Conservation (phyloP, 169 alveolate species). For the Cyclospora cayetanensis region DNA sequence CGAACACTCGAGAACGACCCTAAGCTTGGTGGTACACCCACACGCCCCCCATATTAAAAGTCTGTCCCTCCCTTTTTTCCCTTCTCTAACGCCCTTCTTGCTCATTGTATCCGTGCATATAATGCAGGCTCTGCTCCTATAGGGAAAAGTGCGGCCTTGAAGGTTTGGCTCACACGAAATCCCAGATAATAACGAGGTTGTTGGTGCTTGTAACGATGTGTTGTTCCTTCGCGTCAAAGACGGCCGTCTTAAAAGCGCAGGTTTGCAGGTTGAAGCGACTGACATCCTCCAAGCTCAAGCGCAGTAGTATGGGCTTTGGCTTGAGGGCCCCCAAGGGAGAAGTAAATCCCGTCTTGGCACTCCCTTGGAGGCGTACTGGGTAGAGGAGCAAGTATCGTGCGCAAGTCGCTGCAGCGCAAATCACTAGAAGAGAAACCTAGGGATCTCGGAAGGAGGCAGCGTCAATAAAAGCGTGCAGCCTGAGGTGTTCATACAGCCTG, state of each 20-base stretch:
- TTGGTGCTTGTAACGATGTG: conserved; percentile 61
- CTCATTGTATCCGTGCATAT: too few relatives aligned
- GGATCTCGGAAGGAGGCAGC: too few relatives aligned
- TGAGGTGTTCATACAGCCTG: too few relatives aligned
- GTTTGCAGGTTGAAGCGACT: conserved; percentile 75
- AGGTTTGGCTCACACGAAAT: conserved; percentile 62
- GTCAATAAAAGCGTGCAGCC: too few relatives aligned
- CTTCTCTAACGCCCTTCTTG: background rate
- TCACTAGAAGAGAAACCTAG: conserved; percentile 2
- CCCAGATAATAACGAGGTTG: conserved; percentile 69
- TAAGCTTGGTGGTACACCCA: background rate
- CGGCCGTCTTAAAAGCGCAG: conserved; percentile 83
- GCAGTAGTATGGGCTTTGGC: conserved; percentile 80
- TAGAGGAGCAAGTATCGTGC: conserved; percentile 76
- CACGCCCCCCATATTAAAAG: background rate
- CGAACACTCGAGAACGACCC: too few relatives aligned
- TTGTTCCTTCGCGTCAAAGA: conserved; percentile 76
- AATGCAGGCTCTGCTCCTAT: too few relatives aligned
- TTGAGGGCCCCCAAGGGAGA: conserved; percentile 78
- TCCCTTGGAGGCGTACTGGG: conserved; percentile 73
- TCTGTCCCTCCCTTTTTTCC: background rate
- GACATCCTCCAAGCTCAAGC: conserved; percentile 79
- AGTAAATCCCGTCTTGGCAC: conserved; percentile 76
- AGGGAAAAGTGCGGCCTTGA: too few relatives aligned
- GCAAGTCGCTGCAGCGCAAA: conserved; percentile 77